Percentiles rank a stretch among this genome's conserved stretches.
phyloP scores from a whole-genome alignment of 2,329 filamentous ascomycete species.

The Hortaea sp. region DNA sequence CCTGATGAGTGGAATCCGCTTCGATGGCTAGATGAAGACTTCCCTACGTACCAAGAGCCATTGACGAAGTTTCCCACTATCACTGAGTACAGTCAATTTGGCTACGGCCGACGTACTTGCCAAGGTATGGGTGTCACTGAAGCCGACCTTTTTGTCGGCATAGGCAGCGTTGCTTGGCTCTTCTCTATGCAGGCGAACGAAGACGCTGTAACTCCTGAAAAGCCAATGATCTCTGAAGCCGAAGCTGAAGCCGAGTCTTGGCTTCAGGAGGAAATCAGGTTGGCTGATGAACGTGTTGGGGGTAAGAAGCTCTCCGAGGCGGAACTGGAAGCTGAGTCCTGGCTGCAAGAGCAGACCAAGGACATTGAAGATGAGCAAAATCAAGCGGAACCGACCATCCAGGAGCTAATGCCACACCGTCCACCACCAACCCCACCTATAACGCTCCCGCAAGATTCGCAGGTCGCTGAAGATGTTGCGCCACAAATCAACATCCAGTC shows the following conservation, averaged over 20 bases:
- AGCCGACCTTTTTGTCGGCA: constrained; percentile 24
- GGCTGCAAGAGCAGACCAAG: background rate
- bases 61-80: constrained; percentile 17
- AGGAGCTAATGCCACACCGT: too few species aligned
- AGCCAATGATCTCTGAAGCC: background rate
- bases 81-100: constrained; percentile 15
- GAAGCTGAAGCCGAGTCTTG: background rate
- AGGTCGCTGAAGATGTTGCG: background rate
- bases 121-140: constrained; percentile 20
- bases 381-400: background rate
- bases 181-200: constrained; percentile 29
- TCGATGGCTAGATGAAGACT: constrained; percentile 33
- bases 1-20: constrained; percentile 38
- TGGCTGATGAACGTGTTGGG: background rate
- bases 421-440: background rate
- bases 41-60: constrained; percentile 18
- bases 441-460: background rate
- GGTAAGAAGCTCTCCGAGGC: background rate
- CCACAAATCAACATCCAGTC: background rate
- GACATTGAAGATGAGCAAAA: background rate
- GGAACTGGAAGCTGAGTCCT: background rate
- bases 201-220: background rate
- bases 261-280: background rate
- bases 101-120: constrained; percentile 19
- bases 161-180: constrained; percentile 37